A percentile compares a stretch with the other conserved stretches of the same genome.
These are phyloP conservation scores for Naganishia antarctica DNA, from an alignment of 768 basidiomycete genomes.

Conservation along the genomic window DNA sequence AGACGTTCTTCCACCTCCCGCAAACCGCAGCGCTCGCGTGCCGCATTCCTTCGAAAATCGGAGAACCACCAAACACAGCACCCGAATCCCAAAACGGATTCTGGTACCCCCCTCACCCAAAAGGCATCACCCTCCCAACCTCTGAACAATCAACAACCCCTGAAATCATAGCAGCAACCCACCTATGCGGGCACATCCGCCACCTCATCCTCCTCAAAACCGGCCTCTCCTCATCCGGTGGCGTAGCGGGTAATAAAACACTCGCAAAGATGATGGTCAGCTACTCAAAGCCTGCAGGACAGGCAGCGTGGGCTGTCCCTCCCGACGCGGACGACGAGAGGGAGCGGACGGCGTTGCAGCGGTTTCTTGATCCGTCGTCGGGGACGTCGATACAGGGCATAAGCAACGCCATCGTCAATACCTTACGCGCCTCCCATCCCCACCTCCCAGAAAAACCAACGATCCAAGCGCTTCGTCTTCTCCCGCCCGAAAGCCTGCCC, in stretches of 20 bases:
- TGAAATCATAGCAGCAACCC: constrained; percentile 20
- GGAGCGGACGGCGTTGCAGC: neutral
- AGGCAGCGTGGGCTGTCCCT: constrained; percentile 22
- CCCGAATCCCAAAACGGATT: neutral
- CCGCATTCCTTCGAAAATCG: no score
- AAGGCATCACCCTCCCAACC: neutral
- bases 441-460: neutral
- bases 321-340: neutral
- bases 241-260: constrained; percentile 28
- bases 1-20: constrained; percentile 17
- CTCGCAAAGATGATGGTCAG: constrained; percentile 31
- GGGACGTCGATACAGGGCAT: constrained; percentile 27
- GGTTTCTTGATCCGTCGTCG: constrained; percentile 25
- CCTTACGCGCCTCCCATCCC: neutral
- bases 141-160: neutral
- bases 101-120: constrained; percentile 12
- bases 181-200: constrained; percentile 29
- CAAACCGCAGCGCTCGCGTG: neutral
- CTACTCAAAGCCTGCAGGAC: constrained; percentile 31
- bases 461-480: constrained; percentile 19
- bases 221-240: constrained; percentile 31
- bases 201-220: constrained; percentile 20
- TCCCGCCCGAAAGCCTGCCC: constrained; percentile 20
- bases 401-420: constrained; percentile 21
- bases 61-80: no score